Evolutionary conservation across 306 rosid species (phyloP).

Genomic region (Fagus crenata): DNA sequence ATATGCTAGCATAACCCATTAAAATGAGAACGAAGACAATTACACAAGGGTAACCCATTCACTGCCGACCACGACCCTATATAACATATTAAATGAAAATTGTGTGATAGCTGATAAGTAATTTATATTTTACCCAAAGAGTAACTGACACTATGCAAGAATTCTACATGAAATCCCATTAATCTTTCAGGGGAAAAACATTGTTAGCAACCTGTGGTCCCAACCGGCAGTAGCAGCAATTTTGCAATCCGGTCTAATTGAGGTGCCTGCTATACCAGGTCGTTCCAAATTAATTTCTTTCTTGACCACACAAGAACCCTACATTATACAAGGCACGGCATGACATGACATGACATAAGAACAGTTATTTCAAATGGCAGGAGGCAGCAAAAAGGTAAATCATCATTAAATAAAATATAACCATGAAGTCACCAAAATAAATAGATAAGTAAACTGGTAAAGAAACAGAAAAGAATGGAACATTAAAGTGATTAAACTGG

Average conservation of each 20-base stretch:
- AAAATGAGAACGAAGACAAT: neutral
- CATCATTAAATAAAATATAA: slow-evolving; percentile 19
- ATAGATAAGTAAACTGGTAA: neutral
- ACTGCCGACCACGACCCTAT: neutral
- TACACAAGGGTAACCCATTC: neutral
- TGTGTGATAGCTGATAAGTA: neutral
- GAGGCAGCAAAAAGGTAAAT: slow-evolving; percentile 19
- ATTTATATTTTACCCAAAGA: neutral
- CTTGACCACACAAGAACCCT: slow-evolving; percentile 75
- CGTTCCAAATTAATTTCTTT: slow-evolving; percentile 78
- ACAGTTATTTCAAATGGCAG: neutral
- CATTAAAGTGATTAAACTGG: neutral
- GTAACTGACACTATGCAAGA: neutral
- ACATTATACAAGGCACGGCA: neutral
- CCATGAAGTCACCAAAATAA: neutral
- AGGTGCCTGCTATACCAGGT: slow-evolving; percentile 80
- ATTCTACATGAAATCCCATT: neutral
- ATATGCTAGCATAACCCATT: neutral
- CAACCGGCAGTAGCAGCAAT: slow-evolving; percentile 92
- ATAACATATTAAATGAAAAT: neutral
- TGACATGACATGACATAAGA: slow-evolving; percentile 12
- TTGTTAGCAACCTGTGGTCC: slow-evolving; percentile 79
- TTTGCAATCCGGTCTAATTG: slow-evolving; percentile 77
- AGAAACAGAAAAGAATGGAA: neutral
- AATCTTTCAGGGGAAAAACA: neutral